Percentiles rank a stretch among this genome's conserved stretches.
Evolutionary conservation across 495 filamentous ascomycete genomes (phyloP).

Genomic region (Tuber indicum): DNA sequence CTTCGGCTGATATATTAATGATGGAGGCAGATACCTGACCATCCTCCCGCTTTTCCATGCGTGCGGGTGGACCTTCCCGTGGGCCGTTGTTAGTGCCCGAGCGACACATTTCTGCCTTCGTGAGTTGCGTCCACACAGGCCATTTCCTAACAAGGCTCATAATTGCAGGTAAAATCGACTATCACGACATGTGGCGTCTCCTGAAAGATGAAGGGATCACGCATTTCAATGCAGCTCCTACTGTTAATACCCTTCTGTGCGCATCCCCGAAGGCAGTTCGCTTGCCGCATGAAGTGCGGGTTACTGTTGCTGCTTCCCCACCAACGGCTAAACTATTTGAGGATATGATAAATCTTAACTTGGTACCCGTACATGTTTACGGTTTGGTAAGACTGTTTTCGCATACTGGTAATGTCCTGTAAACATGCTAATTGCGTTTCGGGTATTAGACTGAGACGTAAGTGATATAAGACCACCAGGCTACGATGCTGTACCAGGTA

Average conservation of each 20-base stretch:
- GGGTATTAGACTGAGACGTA: slow-evolving; percentile 29
- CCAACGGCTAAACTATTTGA: slow-evolving; percentile 85
- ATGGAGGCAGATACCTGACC: slow-evolving; percentile 36
- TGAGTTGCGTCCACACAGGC: background rate
- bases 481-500: slow-evolving; percentile 48
- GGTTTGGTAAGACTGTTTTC: slow-evolving; percentile 51
- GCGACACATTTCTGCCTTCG: slow-evolving; percentile 92
- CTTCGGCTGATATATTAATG: slow-evolving; percentile 1
- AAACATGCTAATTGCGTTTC: slow-evolving; percentile 1
- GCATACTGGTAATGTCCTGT: background rate
- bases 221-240: slow-evolving; percentile 93
- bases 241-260: slow-evolving; percentile 91
- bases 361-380: slow-evolving; percentile 90
- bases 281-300: slow-evolving; percentile 65
- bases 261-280: slow-evolving; percentile 61
- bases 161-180: slow-evolving; percentile 66
- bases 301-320: slow-evolving; percentile 88
- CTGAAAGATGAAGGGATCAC: slow-evolving; percentile 79
- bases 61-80: slow-evolving; percentile 77
- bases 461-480: background rate
- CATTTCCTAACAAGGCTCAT: background rate
- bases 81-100: slow-evolving; percentile 83
- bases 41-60: slow-evolving; percentile 65
- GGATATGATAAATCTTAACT: slow-evolving; percentile 79
- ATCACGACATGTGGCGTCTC: slow-evolving; percentile 80